Percentiles rank a stretch among this genome's conserved stretches.
These are phyloP conservation scores for Chaetomium sp. DNA, from an alignment of 2,329 filamentous ascomycete species.

Conservation along the genomic window DNA sequence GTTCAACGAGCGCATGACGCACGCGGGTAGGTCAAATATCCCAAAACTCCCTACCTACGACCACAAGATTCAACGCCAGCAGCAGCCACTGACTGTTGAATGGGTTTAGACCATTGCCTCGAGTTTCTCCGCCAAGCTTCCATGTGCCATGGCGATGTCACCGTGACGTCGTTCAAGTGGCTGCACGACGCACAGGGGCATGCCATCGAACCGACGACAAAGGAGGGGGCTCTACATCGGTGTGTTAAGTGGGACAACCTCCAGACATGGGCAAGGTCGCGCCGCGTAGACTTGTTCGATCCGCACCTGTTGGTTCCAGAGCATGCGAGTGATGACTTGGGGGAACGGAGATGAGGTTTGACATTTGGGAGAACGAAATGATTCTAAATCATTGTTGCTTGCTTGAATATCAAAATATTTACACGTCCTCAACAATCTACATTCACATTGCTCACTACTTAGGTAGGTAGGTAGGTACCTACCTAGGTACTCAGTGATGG, in stretches of 20 bases:
- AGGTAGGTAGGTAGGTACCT: no score
- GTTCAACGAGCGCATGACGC: conserved; percentile 1
- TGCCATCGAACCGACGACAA: neutral
- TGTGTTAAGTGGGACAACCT: neutral
- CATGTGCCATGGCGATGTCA: neutral
- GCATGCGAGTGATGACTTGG: neutral
- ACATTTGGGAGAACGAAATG: neutral
- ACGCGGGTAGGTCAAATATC: neutral
- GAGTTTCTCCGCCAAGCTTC: neutral
- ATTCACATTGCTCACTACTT: neutral
- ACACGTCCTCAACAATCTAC: neutral
- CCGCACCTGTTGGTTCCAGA: neutral
- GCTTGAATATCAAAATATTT: neutral
- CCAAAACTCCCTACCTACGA: no score
- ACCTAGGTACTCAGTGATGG: neutral
- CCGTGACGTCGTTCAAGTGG: conserved; percentile 1
- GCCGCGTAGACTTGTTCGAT: neutral
- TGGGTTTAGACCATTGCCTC: neutral
- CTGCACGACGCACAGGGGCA: neutral
- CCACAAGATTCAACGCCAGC: neutral
- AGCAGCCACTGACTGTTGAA: neutral
- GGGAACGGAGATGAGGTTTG: neutral
- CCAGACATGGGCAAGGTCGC: conserved; percentile 1
- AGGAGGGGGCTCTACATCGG: neutral
- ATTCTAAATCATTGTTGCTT: neutral